Base-by-base conservation (phyloP, 1,139 yeast genomes). In the Blastobotrys apis region DNA sequence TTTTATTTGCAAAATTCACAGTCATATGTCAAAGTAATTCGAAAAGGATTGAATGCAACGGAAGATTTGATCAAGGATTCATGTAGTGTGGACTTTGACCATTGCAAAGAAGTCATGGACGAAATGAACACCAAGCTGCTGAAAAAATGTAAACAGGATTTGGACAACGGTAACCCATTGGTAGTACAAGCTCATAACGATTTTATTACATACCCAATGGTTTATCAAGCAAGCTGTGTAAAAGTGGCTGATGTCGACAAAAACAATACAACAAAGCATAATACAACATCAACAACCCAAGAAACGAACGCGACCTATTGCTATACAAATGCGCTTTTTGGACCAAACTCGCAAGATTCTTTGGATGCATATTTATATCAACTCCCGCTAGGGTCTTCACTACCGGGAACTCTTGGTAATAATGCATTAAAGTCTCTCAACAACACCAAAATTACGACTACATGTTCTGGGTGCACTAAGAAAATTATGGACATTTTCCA, bases 301-400 rank as follows among this genome's bases (percentile, higher is more conserved):
- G 41, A 9, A n/a, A 8, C 21, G 21, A 12, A 19, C 5, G 30
- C 47, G 19, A 41, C 47, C 8, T 60, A 57, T 51, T 63, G 66
- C 51, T 63, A 61, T 47, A 52, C 60, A n/a, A 56, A 59, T 33
- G 56, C 64, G 0, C 49, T 60, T 20, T 59, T 50, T 41, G 54
- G 57, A 37, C 36, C 47, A 17, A 45, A 47, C 30, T 48, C 52
- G 25, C 34, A 53, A 5, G 48, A 48, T n/a, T 6, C 15, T 19
- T 15, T 44, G 9, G 64, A 63, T 39, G 60, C 62, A n/a, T 61
- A 57, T 43, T 52, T 63, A 29, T 63, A 61, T 41, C 53, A 57
- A 19, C 49, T 63, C 37, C 65, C 66, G 5, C 51, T 62, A 19
- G 67, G 64, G 5, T 49, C 50, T 10, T 39, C 50, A 2, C 53